Base-by-base conservation (phyloP, 1,284 basidiomycete genomes). In the Xanthoconium separans region DNA sequence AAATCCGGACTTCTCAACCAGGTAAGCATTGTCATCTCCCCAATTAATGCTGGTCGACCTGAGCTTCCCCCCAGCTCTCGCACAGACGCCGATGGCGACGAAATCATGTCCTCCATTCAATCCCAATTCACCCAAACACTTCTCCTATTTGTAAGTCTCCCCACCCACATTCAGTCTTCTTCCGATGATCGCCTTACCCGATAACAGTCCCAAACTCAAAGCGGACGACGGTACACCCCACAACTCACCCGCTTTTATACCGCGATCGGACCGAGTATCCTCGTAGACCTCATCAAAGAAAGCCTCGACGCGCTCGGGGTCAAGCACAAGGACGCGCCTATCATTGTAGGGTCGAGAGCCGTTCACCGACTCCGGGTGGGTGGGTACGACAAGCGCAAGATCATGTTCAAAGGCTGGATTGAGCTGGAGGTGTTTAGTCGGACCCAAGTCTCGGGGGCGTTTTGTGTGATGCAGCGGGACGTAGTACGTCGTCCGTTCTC, bases 171-270 rank as follows among this genome's bases (percentile, higher is more conserved):
- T 10, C 27, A n/a, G 18, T 22, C 27, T 8, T 10, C 15, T 10
- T 36, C 18, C 9, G 15, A 29, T 24, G 15, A 4, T 11, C 16
- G 18, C 3, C 24, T 40, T 37, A 43, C n/a, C 12, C 30, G 20
- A 44, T 13, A n/a, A 9, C 55, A 90, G 88, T 87, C 88, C 0
- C 89, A 91, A 77, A 89, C 88, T 0, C 87, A 89, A 70, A 71
- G 72, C 2, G 89, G 89, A 5, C 73, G 70, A 22, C 78, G 84
- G 9, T 90, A 90, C 63, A 84, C 76, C 0, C 85, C 86, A 0
- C 78, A 83, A 52, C 77, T 91, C n/a, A 91, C 89, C 2, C 82
- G 89, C 0, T 91, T 91, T 73, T 91, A 90, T 65, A 79, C 84
- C 0, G 69, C 77, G 3, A 65, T 86, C 4, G 73, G 75, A 1